These are phyloP conservation scores for Fusarium secorum DNA, from an alignment of 2,329 filamentous ascomycete genomes.

Conservation along the genomic window DNA sequence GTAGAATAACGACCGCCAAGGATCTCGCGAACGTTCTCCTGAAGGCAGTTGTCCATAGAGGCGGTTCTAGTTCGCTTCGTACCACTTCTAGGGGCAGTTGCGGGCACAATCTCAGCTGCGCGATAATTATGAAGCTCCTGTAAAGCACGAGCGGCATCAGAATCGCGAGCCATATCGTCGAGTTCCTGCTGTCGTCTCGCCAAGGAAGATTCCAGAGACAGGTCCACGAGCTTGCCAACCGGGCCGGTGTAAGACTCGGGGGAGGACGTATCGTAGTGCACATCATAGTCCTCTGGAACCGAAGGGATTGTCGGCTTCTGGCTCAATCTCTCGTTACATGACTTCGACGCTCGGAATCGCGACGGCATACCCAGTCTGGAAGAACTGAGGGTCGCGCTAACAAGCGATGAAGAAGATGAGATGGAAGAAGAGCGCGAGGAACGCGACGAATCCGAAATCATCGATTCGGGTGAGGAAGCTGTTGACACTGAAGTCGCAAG, in stretches of 20 bases:
- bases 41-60: slow-evolving; percentile 67
- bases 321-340: slow-evolving; percentile 63
- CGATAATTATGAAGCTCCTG: slow-evolving; percentile 68
- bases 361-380: slow-evolving; percentile 63
- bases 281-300: slow-evolving; percentile 65
- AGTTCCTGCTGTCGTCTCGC: slow-evolving; percentile 56
- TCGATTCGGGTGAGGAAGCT: slow-evolving; percentile 71
- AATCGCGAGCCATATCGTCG: slow-evolving; percentile 54
- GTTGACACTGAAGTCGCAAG: slow-evolving; percentile 70
- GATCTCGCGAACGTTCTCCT: slow-evolving; percentile 73
- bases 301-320: slow-evolving; percentile 62
- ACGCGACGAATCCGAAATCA: slow-evolving; percentile 69
- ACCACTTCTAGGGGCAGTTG: slow-evolving; percentile 47
- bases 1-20: slow-evolving; percentile 52
- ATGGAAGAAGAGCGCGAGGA: slow-evolving; percentile 71
- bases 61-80: slow-evolving; percentile 67
- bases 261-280: slow-evolving; percentile 60
- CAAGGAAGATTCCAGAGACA: slow-evolving; percentile 59
- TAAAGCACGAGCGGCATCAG: slow-evolving; percentile 64
- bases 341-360: slow-evolving; percentile 69
- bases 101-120: slow-evolving; percentile 48
- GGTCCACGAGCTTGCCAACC: slow-evolving; percentile 59
- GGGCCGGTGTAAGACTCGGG: slow-evolving; percentile 65
- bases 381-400: slow-evolving; percentile 65
- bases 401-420: slow-evolving; percentile 68